Conservation (phyloP, 768 basidiomycete genomes). For the Serendipita sp. region DNA sequence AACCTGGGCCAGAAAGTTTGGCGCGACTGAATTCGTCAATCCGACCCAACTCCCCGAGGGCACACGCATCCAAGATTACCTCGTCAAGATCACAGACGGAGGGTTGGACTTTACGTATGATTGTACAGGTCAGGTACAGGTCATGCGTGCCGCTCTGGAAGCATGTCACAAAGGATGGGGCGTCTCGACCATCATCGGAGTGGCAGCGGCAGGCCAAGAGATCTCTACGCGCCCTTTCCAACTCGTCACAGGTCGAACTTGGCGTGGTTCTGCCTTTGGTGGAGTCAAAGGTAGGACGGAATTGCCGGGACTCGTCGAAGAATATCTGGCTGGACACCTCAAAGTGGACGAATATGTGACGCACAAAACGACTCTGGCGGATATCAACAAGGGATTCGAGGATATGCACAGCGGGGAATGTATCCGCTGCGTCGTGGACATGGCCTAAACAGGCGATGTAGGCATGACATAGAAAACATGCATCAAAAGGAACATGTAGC, state of each 20-base stretch:
- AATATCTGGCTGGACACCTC: constrained; percentile 66
- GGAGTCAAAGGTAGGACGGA: constrained; percentile 97
- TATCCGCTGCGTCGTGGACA: constrained; percentile 91
- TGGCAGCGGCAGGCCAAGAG: constrained; percentile 93
- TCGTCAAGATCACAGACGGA: constrained; percentile 88
- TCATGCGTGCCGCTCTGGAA: constrained; percentile 91
- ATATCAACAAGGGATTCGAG: constrained; percentile 78
- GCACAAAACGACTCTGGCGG: constrained; percentile 55
- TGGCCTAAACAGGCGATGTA: constrained; percentile 28
- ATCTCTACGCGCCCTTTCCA: constrained; percentile 76
- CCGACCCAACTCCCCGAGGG: constrained; percentile 60
- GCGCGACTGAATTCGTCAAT: constrained; percentile 90
- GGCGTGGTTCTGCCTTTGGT: constrained; percentile 93
- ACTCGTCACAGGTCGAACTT: constrained; percentile 57
- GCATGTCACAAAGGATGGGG: constrained; percentile 99
- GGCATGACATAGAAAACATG: neutral
- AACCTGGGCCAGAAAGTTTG: constrained; percentile 80
- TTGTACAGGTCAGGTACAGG: constrained; percentile 82
- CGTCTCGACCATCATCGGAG: constrained; percentile 87
- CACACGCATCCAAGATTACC: constrained; percentile 72
- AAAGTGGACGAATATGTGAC: constrained; percentile 96
- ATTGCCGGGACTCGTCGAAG: constrained; percentile 83
- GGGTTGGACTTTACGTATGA: constrained; percentile 97
- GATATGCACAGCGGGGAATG: constrained; percentile 94
- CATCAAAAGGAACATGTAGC: neutral